Percentiles rank a stretch among this genome's conserved stretches.
phyloP scores from a whole-genome alignment of 805 yeast species.

The Pichia scutulata region DNA sequence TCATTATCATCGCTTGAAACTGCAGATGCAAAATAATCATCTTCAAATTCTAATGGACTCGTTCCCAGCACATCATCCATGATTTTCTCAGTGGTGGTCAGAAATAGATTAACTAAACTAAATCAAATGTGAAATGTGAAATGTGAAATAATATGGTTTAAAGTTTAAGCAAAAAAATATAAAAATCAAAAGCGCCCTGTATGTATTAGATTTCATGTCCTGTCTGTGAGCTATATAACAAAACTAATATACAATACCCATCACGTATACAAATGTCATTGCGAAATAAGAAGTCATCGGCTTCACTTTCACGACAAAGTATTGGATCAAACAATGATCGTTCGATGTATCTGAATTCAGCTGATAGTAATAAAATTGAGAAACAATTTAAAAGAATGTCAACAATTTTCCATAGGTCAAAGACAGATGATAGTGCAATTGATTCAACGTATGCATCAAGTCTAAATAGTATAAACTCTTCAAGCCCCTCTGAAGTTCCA shows the following conservation, averaged over 20 bases:
- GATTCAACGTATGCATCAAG: background rate
- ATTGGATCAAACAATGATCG: background rate
- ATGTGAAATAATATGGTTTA: background rate
- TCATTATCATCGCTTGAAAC: constrained; percentile 2
- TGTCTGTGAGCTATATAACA: too few species aligned
- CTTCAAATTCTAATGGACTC: constrained; percentile 4
- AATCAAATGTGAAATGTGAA: too few species aligned
- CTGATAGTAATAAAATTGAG: constrained; percentile 1
- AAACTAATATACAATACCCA: too few species aligned
- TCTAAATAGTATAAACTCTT: background rate
- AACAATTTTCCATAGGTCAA: constrained; percentile 6
- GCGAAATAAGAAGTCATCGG: constrained; percentile 3
- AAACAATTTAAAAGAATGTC: constrained; percentile 7
- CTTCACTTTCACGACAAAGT: constrained; percentile 1
- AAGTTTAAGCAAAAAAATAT: background rate
- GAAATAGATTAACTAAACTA: too few species aligned
- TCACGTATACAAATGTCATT: constrained; percentile 1
- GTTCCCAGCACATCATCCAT: background rate
- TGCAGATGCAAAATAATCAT: constrained; percentile 7
- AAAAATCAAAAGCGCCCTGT: background rate
- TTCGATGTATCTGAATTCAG: background rate
- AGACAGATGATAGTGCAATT: background rate
- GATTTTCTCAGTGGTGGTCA: background rate
- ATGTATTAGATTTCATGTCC: too few species aligned
- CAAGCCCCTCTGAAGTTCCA: constrained; percentile 1